A percentile compares a stretch with the other conserved stretches of the same genome.
These are phyloP conservation scores for Mycena sp. DNA, from an alignment of 1,284 basidiomycete genomes.

Conservation along the genomic window DNA sequence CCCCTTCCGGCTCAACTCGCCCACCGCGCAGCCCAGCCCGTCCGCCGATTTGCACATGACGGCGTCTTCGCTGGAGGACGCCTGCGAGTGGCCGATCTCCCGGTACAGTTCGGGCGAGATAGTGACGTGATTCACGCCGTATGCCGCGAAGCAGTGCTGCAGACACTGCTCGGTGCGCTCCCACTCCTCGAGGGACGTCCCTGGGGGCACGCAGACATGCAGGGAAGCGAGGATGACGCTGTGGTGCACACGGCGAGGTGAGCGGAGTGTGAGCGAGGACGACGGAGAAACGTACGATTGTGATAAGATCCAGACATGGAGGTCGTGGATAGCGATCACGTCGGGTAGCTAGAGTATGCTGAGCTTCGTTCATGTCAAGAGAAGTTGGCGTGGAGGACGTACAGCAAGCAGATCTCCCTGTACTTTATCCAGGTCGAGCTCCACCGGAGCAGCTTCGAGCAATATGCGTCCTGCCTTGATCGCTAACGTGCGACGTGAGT, in stretches of 20 bases:
- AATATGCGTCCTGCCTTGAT: constrained; percentile 55
- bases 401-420: constrained; percentile 54
- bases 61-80: constrained; percentile 29
- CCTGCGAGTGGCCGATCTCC: constrained; percentile 39
- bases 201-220: constrained; percentile 54
- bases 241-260: too few species aligned
- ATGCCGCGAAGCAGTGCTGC: constrained; percentile 57
- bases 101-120: constrained; percentile 57
- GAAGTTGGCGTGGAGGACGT: constrained; percentile 24
- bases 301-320: constrained; percentile 61
- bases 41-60: constrained; percentile 34
- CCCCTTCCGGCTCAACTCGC: constrained; percentile 46
- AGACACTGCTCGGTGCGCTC: constrained; percentile 53
- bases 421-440: constrained; percentile 57
- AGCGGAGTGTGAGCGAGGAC: neutral
- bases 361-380: neutral
- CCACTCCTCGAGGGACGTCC: constrained; percentile 55
- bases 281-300: constrained; percentile 48
- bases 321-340: constrained; percentile 56
- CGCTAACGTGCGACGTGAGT: constrained; percentile 41
- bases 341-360: constrained; percentile 47
- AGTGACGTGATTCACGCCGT: constrained; percentile 59
- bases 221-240: constrained; percentile 59
- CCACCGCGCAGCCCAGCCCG: constrained; percentile 52
- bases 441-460: constrained; percentile 55